These are phyloP conservation scores for Xylaria sp. DNA, from an alignment of 2,329 filamentous ascomycete species.

Conservation along the genomic window DNA sequence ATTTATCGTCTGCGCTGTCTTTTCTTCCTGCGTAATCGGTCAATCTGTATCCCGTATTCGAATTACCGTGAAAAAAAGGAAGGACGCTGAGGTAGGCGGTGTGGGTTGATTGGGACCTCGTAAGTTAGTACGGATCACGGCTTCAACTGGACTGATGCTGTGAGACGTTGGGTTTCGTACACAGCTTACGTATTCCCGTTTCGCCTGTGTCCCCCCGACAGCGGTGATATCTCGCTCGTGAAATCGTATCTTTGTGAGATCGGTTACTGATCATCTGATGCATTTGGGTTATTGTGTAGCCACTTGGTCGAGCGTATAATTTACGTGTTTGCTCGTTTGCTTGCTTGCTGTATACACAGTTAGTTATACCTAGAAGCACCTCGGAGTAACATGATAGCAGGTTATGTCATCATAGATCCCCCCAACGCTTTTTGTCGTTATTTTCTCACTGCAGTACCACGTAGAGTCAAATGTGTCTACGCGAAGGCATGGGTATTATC, in stretches of 20 bases:
- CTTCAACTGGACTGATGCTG: background rate
- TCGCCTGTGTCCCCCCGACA: background rate
- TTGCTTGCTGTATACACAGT: background rate
- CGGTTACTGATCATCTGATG: background rate
- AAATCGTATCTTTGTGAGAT: background rate
- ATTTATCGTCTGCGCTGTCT: too few species aligned
- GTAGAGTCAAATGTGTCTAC: too few species aligned
- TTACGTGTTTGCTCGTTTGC: background rate
- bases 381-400: too few species aligned
- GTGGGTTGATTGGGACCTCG: background rate
- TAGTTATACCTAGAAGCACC: background rate
- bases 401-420: too few species aligned
- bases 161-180: constrained; percentile 11
- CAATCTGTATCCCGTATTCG: background rate
- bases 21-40: background rate
- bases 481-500: background rate
- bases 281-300: background rate
- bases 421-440: too few species aligned
- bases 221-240: constrained; percentile 5
- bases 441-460: too few species aligned
- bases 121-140: background rate
- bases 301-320: background rate
- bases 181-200: constrained; percentile 20
- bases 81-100: background rate
- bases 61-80: background rate